Evolutionary conservation across 176 grass and related monocot species (phyloP).

Genomic region (Phoenix dactylifera): DNA sequence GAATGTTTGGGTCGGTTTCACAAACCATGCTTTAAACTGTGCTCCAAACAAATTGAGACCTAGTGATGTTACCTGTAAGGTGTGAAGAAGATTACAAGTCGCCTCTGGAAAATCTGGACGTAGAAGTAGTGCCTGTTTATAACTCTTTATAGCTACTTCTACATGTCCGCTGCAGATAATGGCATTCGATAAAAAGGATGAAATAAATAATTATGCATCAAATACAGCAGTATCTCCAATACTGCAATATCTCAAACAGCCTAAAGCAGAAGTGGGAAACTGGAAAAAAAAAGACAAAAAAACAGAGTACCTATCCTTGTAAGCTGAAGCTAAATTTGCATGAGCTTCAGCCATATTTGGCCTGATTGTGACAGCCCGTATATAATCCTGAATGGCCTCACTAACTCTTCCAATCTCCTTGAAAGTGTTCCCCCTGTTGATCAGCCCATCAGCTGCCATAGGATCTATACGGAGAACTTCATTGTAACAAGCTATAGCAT

Average conservation of each 20-base stretch:
- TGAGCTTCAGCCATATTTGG: constrained; percentile 90
- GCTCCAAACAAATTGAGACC: background rate
- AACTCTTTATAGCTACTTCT: constrained; percentile 72
- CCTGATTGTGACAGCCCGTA: constrained; percentile 53
- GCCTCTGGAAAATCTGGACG: constrained; percentile 86
- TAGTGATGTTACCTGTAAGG: constrained; percentile 43
- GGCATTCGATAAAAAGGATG: no score
- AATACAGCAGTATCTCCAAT: no score
- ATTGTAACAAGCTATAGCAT: constrained; percentile 80
- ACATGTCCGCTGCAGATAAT: constrained; percentile 56
- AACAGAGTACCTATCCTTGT: constrained; percentile 62
- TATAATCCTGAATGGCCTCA: constrained; percentile 90
- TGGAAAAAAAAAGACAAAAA: background rate
- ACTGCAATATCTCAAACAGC: no score
- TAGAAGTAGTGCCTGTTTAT: constrained; percentile 60
- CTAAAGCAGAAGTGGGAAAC: no score
- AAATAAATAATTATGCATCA: no score
- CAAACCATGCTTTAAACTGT: no score
- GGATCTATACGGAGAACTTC: constrained; percentile 78
- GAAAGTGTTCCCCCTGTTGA: constrained; percentile 87
- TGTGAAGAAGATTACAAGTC: constrained; percentile 82
- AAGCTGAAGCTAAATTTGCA: constrained; percentile 89
- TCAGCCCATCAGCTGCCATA: constrained; percentile 63
- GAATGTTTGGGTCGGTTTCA: no score
- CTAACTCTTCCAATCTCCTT: constrained; percentile 82